Evolutionary conservation across 768 basidiomycete genomes (phyloP), one percentile per base, ranked within the genome.

Genomic region (Cytidiella melzeri): DNA sequence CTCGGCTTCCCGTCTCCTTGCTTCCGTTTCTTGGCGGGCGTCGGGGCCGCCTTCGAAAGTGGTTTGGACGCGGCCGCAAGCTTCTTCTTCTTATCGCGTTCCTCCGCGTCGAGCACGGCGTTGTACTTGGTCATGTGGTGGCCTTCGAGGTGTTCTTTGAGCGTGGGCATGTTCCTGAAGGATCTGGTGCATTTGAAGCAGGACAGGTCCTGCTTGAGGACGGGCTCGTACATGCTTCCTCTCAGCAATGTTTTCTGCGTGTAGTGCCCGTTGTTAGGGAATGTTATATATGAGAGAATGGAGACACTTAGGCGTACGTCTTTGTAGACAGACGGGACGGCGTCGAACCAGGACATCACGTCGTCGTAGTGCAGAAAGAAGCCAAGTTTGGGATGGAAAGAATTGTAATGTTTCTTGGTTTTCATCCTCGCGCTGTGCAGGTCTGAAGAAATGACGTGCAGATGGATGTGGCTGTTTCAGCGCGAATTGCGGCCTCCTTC

Each of bases 401-500:
- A 87, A 59, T 94, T 93, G 67, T 91, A 88, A 56, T 96, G 93
- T 60, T 85, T 88, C 72, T 95, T 96, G 48, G 72, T 77, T 68
- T 93, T 95, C 71, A 94, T 66, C 45, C 67, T 69, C 7, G 79
- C 74, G 0, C 84, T 84, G 47, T 73, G 73, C 28, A 92, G 62
- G 61, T 96, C 93, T 4, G 79, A 74, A 3, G 92, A 92, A 34
- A 96, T 67, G 45, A 96, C 80, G 61, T 96, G 93, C 10, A 95
- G 65, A 60, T 96, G 90, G 2, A 92, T 52, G 62, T 92, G 90
- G 52, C 88, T 90, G 51, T 4, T 5, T 15, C 9, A 5, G 27
- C 24, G 21, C 28, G 28, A 15, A 19, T 41, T 19, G 3, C 25
- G 39, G n/a, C 41, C 15, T 43, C 26, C 20, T 36, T 13, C 27